These are phyloP conservation scores for Leucosporidium creatinivorum DNA, from an alignment of 768 basidiomycete genomes.

Conservation along the genomic window DNA sequence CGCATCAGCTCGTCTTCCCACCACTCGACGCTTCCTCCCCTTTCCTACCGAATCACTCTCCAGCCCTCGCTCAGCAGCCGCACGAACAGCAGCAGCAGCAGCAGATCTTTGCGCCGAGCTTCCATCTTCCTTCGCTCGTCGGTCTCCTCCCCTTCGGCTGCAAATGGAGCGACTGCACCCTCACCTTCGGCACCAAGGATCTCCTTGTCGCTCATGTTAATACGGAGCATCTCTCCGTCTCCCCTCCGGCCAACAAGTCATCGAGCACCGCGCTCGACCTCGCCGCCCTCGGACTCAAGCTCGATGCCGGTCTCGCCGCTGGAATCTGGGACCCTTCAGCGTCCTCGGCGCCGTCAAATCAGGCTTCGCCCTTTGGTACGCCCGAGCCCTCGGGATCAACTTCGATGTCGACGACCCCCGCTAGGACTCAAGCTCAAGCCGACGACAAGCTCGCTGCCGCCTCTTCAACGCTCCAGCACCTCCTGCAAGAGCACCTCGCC, in stretches of 20 bases:
- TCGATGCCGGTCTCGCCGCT: background rate
- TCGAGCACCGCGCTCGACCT: background rate
- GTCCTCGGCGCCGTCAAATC: background rate
- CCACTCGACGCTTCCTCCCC: too few relatives aligned
- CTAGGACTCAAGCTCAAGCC: background rate
- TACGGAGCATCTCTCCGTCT: conserved; percentile 5
- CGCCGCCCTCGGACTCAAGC: background rate
- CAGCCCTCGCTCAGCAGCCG: background rate
- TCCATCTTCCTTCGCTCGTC: background rate
- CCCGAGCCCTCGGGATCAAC: too few relatives aligned
- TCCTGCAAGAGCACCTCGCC: conserved; percentile 15
- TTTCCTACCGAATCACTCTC: background rate
- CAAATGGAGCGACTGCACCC: conserved; percentile 14
- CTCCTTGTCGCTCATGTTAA: conserved; percentile 17
- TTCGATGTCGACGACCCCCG: too few relatives aligned
- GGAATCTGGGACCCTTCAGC: too few relatives aligned
- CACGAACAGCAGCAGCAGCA: background rate
- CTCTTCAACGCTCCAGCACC: conserved; percentile 7
- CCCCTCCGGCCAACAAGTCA: background rate
- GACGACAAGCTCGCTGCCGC: background rate
- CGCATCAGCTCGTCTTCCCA: background rate
- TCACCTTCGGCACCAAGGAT: conserved; percentile 1
- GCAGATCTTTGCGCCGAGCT: too few relatives aligned
- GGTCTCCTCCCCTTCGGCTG: background rate
- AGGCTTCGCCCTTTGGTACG: too few relatives aligned